Base-by-base conservation (phyloP, 441 rosid genomes). In the Pelargonium myrrhifolium region DNA sequence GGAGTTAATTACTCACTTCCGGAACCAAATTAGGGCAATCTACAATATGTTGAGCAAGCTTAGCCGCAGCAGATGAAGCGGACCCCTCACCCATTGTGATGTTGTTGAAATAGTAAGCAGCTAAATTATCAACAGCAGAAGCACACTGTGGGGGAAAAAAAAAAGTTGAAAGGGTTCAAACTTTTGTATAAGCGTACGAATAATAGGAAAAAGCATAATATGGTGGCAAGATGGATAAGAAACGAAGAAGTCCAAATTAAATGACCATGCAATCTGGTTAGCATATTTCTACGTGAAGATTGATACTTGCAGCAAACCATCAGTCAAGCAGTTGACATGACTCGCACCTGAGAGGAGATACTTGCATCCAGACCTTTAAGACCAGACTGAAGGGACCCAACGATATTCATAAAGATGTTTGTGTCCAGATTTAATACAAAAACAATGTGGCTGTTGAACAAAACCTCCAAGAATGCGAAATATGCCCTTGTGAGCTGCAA, bases 301-400 rank as follows among this genome's bases (percentile, higher is more conserved):
- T 31, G 35, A 31, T 31, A 31, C 35, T 31, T 31, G 35, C 31
- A 26, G 3, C 31, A 26, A 26, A 26, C 31, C 31, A 26, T 31
- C 35, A 31, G 35, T 31, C 35, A 31, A 31, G 4, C 35, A 31
- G 3, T 31, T 31, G 35, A 31, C 35, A 31, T 31, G 35, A 31
- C 35, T 0, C 35, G 35, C 35, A 31, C 35, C 35, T 31, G 35
- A 31, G 35, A 31, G 35, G 35, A 31, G 77, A 95, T 92, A 80
- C 75, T 85, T 45, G 92, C 76, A 78, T 95, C 95, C 74, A 90
- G 81, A 43, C 89, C 96, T 80, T 86, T 92, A 68, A 95, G 92
- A 63, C 99, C 99, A 56, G 97, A 90, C 79, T 92, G 98, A 76
- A 95, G 96, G 61, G 98, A 95, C 39, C 96, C 87, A 53, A 87